phyloP scores from a whole-genome alignment of 1,139 yeast genomes.

The Protomyces pachydermus region DNA sequence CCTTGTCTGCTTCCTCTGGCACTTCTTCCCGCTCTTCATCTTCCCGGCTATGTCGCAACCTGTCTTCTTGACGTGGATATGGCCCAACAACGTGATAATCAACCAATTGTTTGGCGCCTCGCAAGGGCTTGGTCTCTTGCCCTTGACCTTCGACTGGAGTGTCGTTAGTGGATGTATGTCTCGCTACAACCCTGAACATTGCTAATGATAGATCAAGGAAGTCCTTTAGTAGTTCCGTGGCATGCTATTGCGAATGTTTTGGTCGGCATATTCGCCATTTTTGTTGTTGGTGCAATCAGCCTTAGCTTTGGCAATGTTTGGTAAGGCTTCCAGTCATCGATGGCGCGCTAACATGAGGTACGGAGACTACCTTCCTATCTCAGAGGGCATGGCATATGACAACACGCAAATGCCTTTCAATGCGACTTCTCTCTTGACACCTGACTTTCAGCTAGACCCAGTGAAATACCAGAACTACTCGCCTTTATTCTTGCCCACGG shows the following conservation, averaged over 20 bases:
- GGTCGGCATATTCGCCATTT: slow-evolving; percentile 45
- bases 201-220: slow-evolving; percentile 43
- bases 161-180: slow-evolving; percentile 39
- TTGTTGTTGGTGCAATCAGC: slow-evolving; percentile 47
- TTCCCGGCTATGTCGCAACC: slow-evolving; percentile 51
- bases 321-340: slow-evolving; percentile 17
- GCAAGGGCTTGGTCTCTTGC: slow-evolving; percentile 60
- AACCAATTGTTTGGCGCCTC: slow-evolving; percentile 60
- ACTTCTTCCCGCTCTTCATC: slow-evolving; percentile 55
- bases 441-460: slow-evolving; percentile 45
- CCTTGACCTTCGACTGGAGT: slow-evolving; percentile 53
- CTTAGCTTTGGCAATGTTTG: slow-evolving; percentile 38
- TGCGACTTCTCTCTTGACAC: slow-evolving; percentile 46
- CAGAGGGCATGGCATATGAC: slow-evolving; percentile 47
- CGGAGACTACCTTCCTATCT: slow-evolving; percentile 37
- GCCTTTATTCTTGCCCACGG: slow-evolving; percentile 59
- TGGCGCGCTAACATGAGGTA: slow-evolving; percentile 40
- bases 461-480: slow-evolving; percentile 53
- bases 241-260: slow-evolving; percentile 52
- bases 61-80: slow-evolving; percentile 40
- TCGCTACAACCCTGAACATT: not conserved
- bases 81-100: slow-evolving; percentile 50
- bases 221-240: slow-evolving; percentile 62
- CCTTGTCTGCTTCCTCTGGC: slow-evolving; percentile 47
- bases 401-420: slow-evolving; percentile 46